Percentiles rank a stretch among this genome's conserved stretches.
phyloP scores from a whole-genome alignment of 208 protist species.

The Trypanosoma theileri region DNA sequence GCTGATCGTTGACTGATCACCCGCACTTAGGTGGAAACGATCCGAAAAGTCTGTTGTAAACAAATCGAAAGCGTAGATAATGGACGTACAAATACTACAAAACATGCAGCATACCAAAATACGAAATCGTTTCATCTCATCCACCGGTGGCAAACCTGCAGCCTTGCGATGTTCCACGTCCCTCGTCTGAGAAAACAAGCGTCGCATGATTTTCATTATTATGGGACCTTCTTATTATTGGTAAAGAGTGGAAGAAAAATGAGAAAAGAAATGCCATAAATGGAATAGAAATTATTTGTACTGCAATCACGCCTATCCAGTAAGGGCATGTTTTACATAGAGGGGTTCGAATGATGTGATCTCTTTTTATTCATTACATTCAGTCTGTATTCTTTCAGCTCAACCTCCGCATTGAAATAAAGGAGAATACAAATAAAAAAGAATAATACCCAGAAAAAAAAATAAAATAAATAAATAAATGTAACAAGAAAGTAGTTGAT shows the following conservation, averaged over 20 bases:
- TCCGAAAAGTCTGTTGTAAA: conserved; percentile 49
- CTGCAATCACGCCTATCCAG: not conserved
- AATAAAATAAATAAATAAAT: not conserved
- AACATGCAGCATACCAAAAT: conserved; percentile 66
- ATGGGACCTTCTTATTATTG: not conserved
- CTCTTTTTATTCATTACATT: too few species aligned
- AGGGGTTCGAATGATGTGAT: too few species aligned
- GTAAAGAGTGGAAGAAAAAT: not conserved
- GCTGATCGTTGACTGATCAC: conserved; percentile 62
- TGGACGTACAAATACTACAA: conserved; percentile 61
- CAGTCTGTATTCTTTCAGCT: not conserved
- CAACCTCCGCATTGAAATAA: not conserved
- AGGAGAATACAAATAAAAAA: not conserved
- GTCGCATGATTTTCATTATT: not conserved
- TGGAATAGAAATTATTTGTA: not conserved
- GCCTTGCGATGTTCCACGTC: conserved; percentile 34
- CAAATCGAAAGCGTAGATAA: conserved; percentile 70
- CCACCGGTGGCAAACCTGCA: conserved; percentile 42
- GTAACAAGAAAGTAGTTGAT: too few species aligned
- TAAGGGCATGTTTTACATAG: too few species aligned
- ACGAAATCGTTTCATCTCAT: conserved; percentile 57
- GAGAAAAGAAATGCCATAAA: not conserved
- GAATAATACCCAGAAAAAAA: not conserved
- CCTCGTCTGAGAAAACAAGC: conserved; percentile 40
- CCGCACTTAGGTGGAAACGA: conserved; percentile 38